Evolutionary conservation across 2,329 filamentous ascomycete species (phyloP).

Genomic region (Chaetomiaceae sp.): DNA sequence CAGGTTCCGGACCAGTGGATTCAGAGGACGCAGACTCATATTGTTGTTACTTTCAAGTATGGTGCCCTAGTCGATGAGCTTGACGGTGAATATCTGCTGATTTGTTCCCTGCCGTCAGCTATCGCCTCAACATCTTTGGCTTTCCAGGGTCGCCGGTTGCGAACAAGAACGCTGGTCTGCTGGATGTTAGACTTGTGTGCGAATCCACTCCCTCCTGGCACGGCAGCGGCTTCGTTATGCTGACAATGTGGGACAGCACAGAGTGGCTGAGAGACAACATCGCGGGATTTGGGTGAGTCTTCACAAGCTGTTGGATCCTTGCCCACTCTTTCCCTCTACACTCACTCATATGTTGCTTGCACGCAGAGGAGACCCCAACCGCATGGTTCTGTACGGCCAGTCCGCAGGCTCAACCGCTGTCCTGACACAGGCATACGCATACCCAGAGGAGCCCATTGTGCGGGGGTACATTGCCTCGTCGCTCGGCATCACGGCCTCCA

Average conservation of each 20-base stretch:
- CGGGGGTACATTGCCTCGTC: constrained; percentile 1
- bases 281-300: constrained; percentile 3
- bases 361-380: constrained; percentile 1
- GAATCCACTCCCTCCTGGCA: neutral
- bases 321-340: neutral
- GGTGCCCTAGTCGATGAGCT: neutral
- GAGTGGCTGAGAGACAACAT: constrained; percentile 6
- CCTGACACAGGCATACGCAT: neutral
- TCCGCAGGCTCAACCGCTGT: neutral
- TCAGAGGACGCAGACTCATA: constrained; percentile 5
- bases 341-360: neutral
- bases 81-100: neutral
- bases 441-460: constrained; percentile 1
- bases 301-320: neutral
- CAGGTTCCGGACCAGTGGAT: constrained; percentile 5
- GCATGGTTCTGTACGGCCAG: constrained; percentile 4
- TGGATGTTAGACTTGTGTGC: constrained; percentile 1
- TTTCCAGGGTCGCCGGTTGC: neutral
- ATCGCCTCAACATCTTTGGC: constrained; percentile 3
- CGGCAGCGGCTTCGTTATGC: neutral
- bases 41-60: constrained; percentile 5
- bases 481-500: neutral
- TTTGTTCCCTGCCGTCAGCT: neutral
- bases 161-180: neutral
- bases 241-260: neutral